A percentile compares a stretch with the other conserved stretches of the same genome.
These are phyloP conservation scores for Cenchrus fungigraminus DNA, from an alignment of 176 grass and related monocot genomes.

Conservation along the genomic window DNA sequence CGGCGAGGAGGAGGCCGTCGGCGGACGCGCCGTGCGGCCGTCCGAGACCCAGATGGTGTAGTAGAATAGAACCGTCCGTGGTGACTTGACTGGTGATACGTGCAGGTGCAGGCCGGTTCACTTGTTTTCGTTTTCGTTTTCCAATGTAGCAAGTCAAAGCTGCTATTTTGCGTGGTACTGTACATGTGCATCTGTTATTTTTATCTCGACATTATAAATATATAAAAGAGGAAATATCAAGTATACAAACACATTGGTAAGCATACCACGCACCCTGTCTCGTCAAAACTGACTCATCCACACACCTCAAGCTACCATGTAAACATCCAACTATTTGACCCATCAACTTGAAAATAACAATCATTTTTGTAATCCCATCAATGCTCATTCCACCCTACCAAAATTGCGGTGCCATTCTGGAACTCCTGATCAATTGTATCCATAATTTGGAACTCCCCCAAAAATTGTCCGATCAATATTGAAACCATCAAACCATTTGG, in stretches of 20 bases:
- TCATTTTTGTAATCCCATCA: too few relatives aligned
- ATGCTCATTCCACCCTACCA: neutral
- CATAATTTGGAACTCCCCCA: neutral
- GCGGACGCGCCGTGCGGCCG: neutral
- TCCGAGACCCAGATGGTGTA: conserved; percentile 4
- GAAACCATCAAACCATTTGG: too few relatives aligned
- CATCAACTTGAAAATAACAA: neutral
- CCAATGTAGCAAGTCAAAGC: neutral
- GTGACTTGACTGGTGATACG: neutral
- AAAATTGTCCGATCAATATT: neutral
- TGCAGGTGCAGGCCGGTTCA: neutral
- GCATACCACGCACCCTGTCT: neutral
- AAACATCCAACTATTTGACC: neutral
- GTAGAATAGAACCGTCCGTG: neutral
- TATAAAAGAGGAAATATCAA: neutral
- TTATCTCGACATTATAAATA: neutral
- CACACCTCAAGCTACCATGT: neutral
- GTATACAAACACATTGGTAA: neutral
- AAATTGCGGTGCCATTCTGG: neutral
- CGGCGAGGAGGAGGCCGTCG: neutral
- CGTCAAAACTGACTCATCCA: neutral
- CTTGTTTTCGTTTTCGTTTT: conserved; percentile 20
- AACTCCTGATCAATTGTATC: neutral
- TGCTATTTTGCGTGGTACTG: neutral
- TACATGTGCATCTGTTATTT: neutral